Evolutionary conservation across 2,329 filamentous ascomycete species (phyloP).

Genomic region (Claviceps sorghi): DNA sequence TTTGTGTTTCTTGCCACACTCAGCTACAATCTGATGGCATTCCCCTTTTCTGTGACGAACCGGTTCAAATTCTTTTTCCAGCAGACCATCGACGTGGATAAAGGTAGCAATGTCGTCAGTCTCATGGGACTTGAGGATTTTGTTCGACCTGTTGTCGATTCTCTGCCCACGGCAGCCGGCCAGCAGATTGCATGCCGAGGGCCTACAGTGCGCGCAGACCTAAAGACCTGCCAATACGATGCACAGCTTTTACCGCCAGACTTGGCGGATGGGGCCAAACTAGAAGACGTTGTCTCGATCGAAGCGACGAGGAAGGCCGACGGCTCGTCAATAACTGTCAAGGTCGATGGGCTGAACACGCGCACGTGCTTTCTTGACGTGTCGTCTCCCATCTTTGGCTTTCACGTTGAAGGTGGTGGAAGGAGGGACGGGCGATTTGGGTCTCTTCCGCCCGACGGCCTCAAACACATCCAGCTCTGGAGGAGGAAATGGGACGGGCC

Average conservation of each 20-base stretch:
- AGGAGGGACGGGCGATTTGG: conserved; percentile 51
- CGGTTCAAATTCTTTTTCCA: conserved; percentile 80
- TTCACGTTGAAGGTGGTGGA: conserved; percentile 47
- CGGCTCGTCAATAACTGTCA: conserved; percentile 42
- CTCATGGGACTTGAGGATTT: conserved; percentile 55
- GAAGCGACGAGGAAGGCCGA: conserved; percentile 19
- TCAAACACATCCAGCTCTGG: conserved; percentile 63
- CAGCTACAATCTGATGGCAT: conserved; percentile 73
- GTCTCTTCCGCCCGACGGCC: conserved; percentile 44
- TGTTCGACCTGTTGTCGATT: conserved; percentile 48
- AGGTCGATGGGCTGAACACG: conserved; percentile 58
- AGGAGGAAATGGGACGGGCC: conserved; percentile 61
- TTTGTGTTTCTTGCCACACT: conserved; percentile 59
- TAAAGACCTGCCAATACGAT: conserved; percentile 56
- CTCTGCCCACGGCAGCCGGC: conserved; percentile 56
- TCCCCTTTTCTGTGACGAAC: conserved; percentile 70
- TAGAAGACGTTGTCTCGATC: conserved; percentile 47
- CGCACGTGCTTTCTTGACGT: conserved; percentile 65
- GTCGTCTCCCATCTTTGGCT: conserved; percentile 47
- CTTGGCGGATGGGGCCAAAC: conserved; percentile 35
- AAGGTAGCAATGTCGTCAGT: conserved; percentile 52
- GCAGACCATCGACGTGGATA: conserved; percentile 65
- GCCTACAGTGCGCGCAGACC: conserved; percentile 22
- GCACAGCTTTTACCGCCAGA: conserved; percentile 46
- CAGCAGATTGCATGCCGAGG: conserved; percentile 39